Percentiles rank a stretch among this genome's conserved stretches.
Evolutionary conservation across 2,329 filamentous ascomycete genomes (phyloP).

Genomic region (Plenodomus tracheiphilus): DNA sequence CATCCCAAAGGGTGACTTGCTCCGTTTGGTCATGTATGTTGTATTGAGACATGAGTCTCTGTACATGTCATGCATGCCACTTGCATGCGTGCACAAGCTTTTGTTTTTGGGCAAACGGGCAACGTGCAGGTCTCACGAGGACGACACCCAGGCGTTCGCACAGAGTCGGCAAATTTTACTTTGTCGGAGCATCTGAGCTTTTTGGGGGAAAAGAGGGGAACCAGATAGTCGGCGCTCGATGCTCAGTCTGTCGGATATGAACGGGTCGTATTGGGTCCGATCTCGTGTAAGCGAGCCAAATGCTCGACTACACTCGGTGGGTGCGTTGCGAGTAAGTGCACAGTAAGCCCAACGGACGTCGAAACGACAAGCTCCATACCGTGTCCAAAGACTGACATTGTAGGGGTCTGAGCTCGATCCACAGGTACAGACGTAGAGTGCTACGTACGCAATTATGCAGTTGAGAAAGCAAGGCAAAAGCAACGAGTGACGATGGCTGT

Average conservation of each 20-base stretch:
- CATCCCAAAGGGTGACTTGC: slow-evolving; percentile 39
- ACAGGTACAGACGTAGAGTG: background rate
- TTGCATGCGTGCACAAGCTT: slow-evolving; percentile 9
- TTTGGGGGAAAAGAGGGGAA: no score
- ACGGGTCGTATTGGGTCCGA: background rate
- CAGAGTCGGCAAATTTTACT: slow-evolving; percentile 4
- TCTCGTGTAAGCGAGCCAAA: background rate
- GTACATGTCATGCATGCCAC: no score
- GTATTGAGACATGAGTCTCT: slow-evolving; percentile 12
- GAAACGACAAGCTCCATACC: background rate
- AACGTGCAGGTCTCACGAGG: slow-evolving; percentile 27
- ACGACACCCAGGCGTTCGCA: slow-evolving; percentile 31
- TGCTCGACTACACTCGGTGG: no score
- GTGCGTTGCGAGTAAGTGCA: no score
- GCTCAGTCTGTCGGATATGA: background rate
- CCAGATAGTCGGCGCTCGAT: background rate
- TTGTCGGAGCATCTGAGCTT: background rate
- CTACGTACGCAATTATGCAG: no score
- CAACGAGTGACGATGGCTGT: slow-evolving; percentile 11
- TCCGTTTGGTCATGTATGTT: slow-evolving; percentile 37
- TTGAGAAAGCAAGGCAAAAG: background rate
- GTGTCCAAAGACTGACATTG: background rate
- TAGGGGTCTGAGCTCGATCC: background rate
- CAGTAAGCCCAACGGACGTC: no score
- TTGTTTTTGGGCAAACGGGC: slow-evolving; percentile 39